Evolutionary conservation across 2,329 filamentous ascomycete genomes (phyloP).

Genomic region (Fusarium bulbicola): DNA sequence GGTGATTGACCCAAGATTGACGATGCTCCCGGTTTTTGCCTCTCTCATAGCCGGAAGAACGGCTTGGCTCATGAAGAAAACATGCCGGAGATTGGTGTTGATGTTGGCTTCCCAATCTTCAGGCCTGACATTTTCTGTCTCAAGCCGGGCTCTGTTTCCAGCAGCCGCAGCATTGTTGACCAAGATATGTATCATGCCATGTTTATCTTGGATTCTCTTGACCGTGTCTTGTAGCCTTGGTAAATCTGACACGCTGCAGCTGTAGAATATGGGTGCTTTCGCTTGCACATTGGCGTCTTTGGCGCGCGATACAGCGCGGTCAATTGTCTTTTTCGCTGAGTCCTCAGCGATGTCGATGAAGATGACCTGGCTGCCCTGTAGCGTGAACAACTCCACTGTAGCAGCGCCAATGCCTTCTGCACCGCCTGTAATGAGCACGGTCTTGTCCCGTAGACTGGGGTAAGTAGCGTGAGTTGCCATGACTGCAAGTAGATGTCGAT

Average conservation of each 20-base stretch:
- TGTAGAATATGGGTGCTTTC: slow-evolving; percentile 48
- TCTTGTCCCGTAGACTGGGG: slow-evolving; percentile 52
- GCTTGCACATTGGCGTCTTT: slow-evolving; percentile 16
- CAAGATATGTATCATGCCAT: slow-evolving; percentile 72
- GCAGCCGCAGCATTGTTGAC: slow-evolving; percentile 80
- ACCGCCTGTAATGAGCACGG: slow-evolving; percentile 56
- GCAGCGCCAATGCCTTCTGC: slow-evolving; percentile 58
- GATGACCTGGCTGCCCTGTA: slow-evolving; percentile 55
- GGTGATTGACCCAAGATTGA: slow-evolving; percentile 64
- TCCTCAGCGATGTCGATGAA: slow-evolving; percentile 53
- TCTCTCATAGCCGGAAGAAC: slow-evolving; percentile 67
- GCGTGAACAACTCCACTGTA: slow-evolving; percentile 55
- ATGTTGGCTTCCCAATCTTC: slow-evolving; percentile 55
- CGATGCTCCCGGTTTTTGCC: slow-evolving; percentile 56
- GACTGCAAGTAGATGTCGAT: background rate
- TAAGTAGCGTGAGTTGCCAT: slow-evolving; percentile 48
- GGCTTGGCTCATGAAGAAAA: slow-evolving; percentile 76
- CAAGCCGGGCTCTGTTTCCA: slow-evolving; percentile 34
- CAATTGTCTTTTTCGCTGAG: slow-evolving; percentile 42
- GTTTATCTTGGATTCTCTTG: slow-evolving; percentile 42
- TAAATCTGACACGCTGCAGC: slow-evolving; percentile 55
- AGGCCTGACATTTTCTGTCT: slow-evolving; percentile 50
- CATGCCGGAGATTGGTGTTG: slow-evolving; percentile 55
- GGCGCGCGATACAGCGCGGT: slow-evolving; percentile 21
- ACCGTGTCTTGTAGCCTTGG: slow-evolving; percentile 46